Evolutionary conservation across 495 filamentous ascomycete genomes (phyloP).

Genomic region (Neurospora hispaniola): DNA sequence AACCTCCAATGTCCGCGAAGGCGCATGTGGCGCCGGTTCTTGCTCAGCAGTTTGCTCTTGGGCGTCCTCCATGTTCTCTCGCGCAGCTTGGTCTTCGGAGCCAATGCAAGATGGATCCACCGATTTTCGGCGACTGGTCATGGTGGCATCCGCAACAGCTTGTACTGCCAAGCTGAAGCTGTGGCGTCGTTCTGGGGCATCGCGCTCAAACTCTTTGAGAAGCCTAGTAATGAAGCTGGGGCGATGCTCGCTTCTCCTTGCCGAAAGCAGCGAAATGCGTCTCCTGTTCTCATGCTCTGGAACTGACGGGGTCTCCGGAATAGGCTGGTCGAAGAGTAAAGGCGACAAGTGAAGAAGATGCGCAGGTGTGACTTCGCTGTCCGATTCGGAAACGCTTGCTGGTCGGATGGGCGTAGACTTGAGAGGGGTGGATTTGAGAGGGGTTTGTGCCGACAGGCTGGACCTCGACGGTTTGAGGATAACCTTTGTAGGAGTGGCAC

Average conservation of each 20-base stretch:
- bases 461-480: conserved; percentile 16
- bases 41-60: background rate
- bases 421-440: conserved; percentile 12
- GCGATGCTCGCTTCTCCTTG: conserved; percentile 18
- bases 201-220: conserved; percentile 6
- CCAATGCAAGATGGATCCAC: background rate
- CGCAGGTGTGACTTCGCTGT: background rate
- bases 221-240: conserved; percentile 12
- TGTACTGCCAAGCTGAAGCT: conserved; percentile 13
- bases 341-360: conserved; percentile 7
- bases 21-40: background rate
- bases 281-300: conserved; percentile 19
- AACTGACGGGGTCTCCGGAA: conserved; percentile 4
- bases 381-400: background rate
- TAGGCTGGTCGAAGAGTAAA: conserved; percentile 23
- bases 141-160: background rate
- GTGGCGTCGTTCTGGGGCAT: conserved; percentile 17
- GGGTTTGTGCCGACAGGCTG: conserved; percentile 8
- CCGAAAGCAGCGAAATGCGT: conserved; percentile 17
- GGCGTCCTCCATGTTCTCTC: background rate
- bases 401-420: background rate
- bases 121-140: background rate
- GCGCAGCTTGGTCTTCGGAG: background rate
- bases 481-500: conserved; percentile 19
- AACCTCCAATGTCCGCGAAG: conserved; percentile 7